Evolutionary conservation across 108 stramenopile genomes (phyloP), one percentile per base, ranked within the genome.

Genomic region (Skeletonema tropicum): DNA sequence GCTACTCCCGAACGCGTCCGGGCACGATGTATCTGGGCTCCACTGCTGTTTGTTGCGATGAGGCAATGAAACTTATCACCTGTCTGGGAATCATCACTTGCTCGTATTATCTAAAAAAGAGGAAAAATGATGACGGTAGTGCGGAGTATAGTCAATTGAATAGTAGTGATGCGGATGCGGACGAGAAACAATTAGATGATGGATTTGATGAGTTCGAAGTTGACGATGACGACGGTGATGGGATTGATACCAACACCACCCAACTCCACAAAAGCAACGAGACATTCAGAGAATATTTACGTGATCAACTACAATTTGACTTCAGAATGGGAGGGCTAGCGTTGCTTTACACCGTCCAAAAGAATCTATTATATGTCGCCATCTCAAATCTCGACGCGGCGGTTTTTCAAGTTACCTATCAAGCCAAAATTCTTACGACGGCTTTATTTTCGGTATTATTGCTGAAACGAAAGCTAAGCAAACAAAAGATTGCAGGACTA

Each of bases 341-440:
- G 19, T 76, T 98, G n/a, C 80, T 99, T 38, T 99, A 99, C 80
- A 93, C 87, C 2, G 64, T 99, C 8, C 99, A 99, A 76, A 99
- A 99, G 87, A 98, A 98, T 85, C 80, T 99, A 2, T 87, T 99
- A 21, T 98, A 97, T 73, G 71, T 95, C n/a, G 98, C 98, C 6
- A 85, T 99, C 74, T 87, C 90, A 30, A 97, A 99, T 67, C 87
- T 99, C 36, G 98, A 99, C 69, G 96, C 97, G 2, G 96, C 98
- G 3, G 97, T 94, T 30, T 98, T 97, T 75, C 98, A 98, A 87
- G 98, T 99, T 2, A 94, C 92, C 67, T 98, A 98, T 76, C 98
- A 99, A 73, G 84, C 97, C 41, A 99, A 98, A 80, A 98, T 99
- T 57, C 84, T 99, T 30, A 98, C 98, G 6, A 99, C 99, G 19